Conservation (phyloP, 331 rosid genomes). For the Acacia pycnantha region DNA sequence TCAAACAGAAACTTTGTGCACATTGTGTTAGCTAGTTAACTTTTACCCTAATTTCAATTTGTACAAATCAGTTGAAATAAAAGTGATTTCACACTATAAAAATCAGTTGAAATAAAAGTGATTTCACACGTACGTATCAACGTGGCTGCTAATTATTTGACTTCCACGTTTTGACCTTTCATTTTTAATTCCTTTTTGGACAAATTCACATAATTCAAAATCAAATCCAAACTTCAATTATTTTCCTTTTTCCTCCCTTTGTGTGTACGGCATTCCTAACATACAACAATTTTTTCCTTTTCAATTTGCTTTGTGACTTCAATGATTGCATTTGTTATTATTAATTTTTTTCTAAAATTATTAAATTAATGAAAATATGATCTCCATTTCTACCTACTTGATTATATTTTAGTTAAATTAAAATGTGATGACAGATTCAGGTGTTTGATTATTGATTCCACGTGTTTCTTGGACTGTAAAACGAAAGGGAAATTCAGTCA, state of each 20-base stretch:
- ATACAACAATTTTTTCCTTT: not conserved
- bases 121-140: not conserved
- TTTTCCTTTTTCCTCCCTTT: not conserved
- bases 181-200: not conserved
- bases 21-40: too few relatives aligned
- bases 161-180: not conserved
- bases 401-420: not conserved
- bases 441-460: not conserved
- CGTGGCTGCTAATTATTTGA: not conserved
- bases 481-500: not conserved
- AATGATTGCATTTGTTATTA: not conserved
- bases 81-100: not conserved
- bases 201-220: not conserved
- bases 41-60: not conserved
- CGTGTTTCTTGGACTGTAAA: slow-evolving; percentile 13
- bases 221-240: not conserved
- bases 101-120: not conserved
- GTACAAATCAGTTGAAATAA: too few relatives aligned
- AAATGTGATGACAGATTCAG: not conserved
- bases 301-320: not conserved
- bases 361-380: not conserved
- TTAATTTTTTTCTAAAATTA: not conserved
- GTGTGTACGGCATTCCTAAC: not conserved
- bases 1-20: not conserved
- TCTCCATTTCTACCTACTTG: too few relatives aligned